phyloP scores from a whole-genome alignment of 768 basidiomycete species.

The Exidia glandulosa region DNA sequence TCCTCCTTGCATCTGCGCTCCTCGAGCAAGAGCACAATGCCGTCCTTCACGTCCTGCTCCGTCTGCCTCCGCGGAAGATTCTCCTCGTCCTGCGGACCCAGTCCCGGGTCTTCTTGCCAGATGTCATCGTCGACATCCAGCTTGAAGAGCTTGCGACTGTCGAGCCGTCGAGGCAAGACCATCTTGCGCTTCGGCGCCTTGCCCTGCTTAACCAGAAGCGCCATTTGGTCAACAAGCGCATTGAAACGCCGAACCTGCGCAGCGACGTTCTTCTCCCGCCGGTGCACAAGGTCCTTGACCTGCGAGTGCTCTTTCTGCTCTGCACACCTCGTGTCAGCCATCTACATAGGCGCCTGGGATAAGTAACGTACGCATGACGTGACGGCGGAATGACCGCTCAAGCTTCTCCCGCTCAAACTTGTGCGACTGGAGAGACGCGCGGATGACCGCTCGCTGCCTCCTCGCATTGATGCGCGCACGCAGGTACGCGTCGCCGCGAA shows the following conservation, averaged over 20 bases:
- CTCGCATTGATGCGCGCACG: not conserved
- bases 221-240: not conserved
- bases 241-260: not conserved
- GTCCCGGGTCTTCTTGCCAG: slow-evolving; percentile 1
- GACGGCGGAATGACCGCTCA: not conserved
- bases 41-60: not conserved
- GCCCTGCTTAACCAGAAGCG: not conserved
- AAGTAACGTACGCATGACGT: not conserved
- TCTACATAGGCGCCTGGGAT: not conserved
- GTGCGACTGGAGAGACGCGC: not conserved
- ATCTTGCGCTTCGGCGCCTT: not conserved
- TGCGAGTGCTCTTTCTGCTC: not conserved
- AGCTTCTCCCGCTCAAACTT: not conserved
- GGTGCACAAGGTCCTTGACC: not conserved
- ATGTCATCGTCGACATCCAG: not conserved
- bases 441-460: not conserved
- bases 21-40: not conserved
- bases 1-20: not conserved
- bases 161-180: not conserved
- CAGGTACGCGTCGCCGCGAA: not conserved
- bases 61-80: not conserved
- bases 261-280: not conserved
- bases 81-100: not conserved
- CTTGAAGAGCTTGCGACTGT: not conserved
- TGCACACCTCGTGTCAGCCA: no score